These are phyloP conservation scores for Fusarium lyarnte DNA, from an alignment of 2,329 filamentous ascomycete genomes.

Conservation along the genomic window DNA sequence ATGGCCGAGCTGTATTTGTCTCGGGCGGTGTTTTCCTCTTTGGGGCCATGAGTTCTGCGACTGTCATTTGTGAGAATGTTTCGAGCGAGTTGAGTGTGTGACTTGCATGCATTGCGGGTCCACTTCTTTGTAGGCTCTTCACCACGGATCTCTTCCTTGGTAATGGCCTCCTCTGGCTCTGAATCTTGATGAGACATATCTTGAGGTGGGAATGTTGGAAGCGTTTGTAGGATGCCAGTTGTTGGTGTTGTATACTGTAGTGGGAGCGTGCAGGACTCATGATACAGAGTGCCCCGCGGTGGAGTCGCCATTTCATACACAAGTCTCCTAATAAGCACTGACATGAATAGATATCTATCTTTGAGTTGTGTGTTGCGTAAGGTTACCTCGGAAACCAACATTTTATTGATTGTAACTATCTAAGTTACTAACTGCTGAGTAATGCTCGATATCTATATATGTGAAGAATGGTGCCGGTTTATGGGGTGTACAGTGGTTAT, in stretches of 20 bases:
- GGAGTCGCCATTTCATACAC: conserved; percentile 2
- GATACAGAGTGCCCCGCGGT: conserved; percentile 23
- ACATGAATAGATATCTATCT: neutral
- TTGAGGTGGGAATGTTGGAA: neutral
- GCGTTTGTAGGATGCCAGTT: neutral
- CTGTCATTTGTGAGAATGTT: conserved; percentile 26
- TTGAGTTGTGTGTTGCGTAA: neutral
- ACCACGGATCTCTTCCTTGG: conserved; percentile 53
- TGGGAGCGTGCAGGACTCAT: conserved; percentile 8
- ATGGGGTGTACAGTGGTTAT: too few relatives aligned
- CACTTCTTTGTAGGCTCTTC: conserved; percentile 41
- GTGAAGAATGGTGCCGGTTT: neutral
- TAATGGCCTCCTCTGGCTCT: conserved; percentile 54
- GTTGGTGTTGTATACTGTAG: neutral
- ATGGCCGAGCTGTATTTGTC: conserved; percentile 21
- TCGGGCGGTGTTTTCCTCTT: conserved; percentile 47
- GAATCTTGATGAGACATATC: conserved; percentile 42
- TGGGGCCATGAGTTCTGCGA: conserved; percentile 50
- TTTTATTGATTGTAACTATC: neutral
- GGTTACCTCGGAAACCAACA: neutral
- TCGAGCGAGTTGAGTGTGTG: neutral
- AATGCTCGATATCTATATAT: neutral
- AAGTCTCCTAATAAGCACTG: neutral
- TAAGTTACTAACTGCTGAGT: neutral
- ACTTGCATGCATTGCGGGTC: conserved; percentile 56